These are phyloP conservation scores for Musa schizocarpa DNA, from an alignment of 176 grass and related monocot species.

Conservation along the genomic window DNA sequence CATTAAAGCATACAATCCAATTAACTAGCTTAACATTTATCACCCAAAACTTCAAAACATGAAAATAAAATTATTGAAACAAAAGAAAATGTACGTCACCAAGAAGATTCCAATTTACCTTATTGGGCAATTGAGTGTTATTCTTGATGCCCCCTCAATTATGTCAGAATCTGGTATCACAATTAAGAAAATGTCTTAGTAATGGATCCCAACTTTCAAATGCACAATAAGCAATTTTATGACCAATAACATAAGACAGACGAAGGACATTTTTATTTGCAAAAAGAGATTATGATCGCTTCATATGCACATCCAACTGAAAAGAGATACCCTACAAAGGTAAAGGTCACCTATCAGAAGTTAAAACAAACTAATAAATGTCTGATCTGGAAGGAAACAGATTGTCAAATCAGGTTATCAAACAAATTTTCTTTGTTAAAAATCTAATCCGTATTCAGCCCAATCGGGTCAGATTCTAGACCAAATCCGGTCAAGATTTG, in stretches of 20 bases:
- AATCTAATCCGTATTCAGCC: no score
- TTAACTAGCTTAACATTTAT: no score
- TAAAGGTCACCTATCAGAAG: no score
- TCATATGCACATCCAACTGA: background rate
- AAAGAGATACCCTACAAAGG: background rate
- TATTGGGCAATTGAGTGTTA: conserved; percentile 96
- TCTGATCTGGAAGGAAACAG: no score
- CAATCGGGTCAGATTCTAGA: no score
- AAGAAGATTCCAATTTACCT: conserved; percentile 46
- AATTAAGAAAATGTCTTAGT: background rate
- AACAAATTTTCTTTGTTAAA: no score
- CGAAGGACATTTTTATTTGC: background rate
- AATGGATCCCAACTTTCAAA: background rate
- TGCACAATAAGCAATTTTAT: background rate
- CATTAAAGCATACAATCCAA: no score
- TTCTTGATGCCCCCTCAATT: conserved; percentile 74
- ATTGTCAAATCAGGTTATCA: no score
- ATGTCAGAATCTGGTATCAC: conserved; percentile 64
- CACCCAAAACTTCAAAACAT: background rate
- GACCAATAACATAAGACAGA: background rate
- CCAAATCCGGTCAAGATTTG: no score
- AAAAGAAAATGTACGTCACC: conserved; percentile 1
- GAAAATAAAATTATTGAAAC: background rate
- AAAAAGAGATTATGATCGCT: background rate
- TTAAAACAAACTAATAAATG: no score